Percentiles rank a stretch among this genome's conserved stretches.
These are phyloP conservation scores for Saitozyma podzolica DNA, from an alignment of 768 basidiomycete genomes.

Conservation along the genomic window DNA sequence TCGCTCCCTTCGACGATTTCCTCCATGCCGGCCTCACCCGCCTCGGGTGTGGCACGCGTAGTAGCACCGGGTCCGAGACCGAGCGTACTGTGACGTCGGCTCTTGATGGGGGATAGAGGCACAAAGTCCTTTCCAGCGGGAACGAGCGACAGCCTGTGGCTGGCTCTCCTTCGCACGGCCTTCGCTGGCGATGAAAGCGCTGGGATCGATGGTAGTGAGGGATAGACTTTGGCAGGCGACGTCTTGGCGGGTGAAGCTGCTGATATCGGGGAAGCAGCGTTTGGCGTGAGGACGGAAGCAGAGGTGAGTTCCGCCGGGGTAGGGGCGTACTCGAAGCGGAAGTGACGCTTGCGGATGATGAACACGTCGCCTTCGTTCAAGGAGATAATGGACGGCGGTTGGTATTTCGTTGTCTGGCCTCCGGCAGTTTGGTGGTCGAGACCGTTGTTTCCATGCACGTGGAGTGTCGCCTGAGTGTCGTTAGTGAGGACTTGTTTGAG, in stretches of 20 bases:
- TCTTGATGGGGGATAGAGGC: constrained; percentile 37
- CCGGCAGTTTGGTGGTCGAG: constrained; percentile 26
- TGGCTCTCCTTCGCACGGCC: constrained; percentile 19
- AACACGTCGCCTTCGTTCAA: constrained; percentile 40
- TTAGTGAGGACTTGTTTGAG: not conserved
- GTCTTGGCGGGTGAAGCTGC: not conserved
- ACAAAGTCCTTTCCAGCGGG: constrained; percentile 37
- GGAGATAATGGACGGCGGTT: constrained; percentile 20
- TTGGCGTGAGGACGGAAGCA: constrained; percentile 15
- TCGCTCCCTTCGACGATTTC: constrained; percentile 20
- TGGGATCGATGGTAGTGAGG: no score
- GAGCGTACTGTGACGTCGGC: constrained; percentile 26
- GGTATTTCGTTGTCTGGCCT: constrained; percentile 14
- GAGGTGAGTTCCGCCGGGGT: not conserved
- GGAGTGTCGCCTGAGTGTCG: constrained; percentile 31
- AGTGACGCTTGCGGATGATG: constrained; percentile 45
- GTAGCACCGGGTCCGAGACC: constrained; percentile 14
- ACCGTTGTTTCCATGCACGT: constrained; percentile 40
- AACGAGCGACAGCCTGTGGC: constrained; percentile 39
- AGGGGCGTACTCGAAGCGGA: constrained; percentile 47
- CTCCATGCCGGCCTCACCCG: constrained; percentile 11
- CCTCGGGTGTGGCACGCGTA: constrained; percentile 2
- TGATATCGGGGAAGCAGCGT: not conserved
- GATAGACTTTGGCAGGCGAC: constrained; percentile 7
- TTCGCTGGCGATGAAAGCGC: no score